Percentiles rank a stretch among this genome's conserved stretches.
These are phyloP conservation scores for Yarrowia deformans DNA, from an alignment of 805 yeast genomes.

Conservation along the genomic window DNA sequence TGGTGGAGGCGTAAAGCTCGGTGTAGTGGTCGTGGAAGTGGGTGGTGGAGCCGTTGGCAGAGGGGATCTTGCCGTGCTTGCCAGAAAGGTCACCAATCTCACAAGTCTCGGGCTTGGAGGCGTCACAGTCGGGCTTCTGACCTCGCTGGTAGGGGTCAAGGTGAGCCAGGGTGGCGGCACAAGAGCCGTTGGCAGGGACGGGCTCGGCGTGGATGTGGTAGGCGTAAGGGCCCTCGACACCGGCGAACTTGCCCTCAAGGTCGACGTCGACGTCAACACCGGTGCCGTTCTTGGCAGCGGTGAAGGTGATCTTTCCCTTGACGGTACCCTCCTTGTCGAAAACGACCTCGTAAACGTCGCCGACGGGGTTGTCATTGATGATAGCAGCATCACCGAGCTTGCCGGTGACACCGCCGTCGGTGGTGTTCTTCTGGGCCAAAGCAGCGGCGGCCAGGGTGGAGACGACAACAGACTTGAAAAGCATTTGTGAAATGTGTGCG, in stretches of 20 bases:
- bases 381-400: conserved; percentile 56
- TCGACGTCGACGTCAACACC: conserved; percentile 72
- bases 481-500: conserved; percentile 24
- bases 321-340: conserved; percentile 59
- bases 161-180: conserved; percentile 64
- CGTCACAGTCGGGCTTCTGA: conserved; percentile 58
- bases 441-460: conserved; percentile 36
- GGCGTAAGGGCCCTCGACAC: conserved; percentile 68
- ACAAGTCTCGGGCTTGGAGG: conserved; percentile 62
- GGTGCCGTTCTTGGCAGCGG: conserved; percentile 59
- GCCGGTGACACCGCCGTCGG: conserved; percentile 41
- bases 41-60: conserved; percentile 52
- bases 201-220: conserved; percentile 72
- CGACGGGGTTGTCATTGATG: conserved; percentile 58
- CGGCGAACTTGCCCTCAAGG: conserved; percentile 68
- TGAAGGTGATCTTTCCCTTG: conserved; percentile 65
- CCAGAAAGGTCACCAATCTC: conserved; percentile 81
- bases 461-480: conserved; percentile 36
- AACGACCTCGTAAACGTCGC: conserved; percentile 64
- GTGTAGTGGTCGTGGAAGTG: conserved; percentile 61
- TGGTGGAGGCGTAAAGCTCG: conserved; percentile 71
- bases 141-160: conserved; percentile 71
- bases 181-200: conserved; percentile 59
- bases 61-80: conserved; percentile 74
- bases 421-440: conserved; percentile 40